Conservation (phyloP, 768 basidiomycete genomes). For the Termitomyces sp. region DNA sequence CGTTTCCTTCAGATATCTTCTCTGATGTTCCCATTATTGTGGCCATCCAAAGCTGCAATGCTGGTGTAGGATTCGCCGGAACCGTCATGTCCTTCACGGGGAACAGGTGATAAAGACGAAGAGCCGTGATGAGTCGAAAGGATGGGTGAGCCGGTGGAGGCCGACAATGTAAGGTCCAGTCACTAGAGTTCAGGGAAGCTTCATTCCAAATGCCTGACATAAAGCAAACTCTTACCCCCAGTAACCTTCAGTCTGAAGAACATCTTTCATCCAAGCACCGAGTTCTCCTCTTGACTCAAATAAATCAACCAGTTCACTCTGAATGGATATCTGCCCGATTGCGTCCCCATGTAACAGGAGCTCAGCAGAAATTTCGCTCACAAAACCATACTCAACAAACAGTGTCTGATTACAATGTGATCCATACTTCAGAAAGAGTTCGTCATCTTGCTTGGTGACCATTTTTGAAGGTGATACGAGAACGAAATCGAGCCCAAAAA, state of each 20-base stretch:
- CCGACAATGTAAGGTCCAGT: constrained; percentile 71
- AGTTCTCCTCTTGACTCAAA: constrained; percentile 38
- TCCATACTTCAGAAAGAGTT: constrained; percentile 79
- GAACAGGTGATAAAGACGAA: constrained; percentile 59
- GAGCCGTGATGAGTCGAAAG: constrained; percentile 67
- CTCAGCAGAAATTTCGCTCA: constrained; percentile 32
- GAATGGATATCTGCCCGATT: constrained; percentile 60
- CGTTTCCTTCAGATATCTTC: constrained; percentile 43
- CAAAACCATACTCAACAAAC: constrained; percentile 91
- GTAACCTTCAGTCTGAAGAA: constrained; percentile 63
- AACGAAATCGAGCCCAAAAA: constrained; percentile 40
- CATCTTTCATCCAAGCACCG: constrained; percentile 42
- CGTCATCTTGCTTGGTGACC: constrained; percentile 44
- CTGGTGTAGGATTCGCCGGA: constrained; percentile 21
- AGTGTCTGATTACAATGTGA: constrained; percentile 70
- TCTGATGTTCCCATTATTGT: constrained; percentile 43
- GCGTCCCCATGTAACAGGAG: constrained; percentile 21
- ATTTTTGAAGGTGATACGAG: constrained; percentile 43
- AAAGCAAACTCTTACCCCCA: constrained; percentile 61
- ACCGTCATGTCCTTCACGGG: constrained; percentile 19
- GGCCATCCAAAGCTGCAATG: constrained; percentile 47
- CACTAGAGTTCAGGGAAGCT: constrained; percentile 35
- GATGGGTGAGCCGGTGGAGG: constrained; percentile 70
- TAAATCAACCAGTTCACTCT: constrained; percentile 43
- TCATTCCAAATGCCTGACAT: neutral